Evolutionary conservation across 75 land plant species (phyloP).

Genomic region (Cupressus sempervirens): DNA sequence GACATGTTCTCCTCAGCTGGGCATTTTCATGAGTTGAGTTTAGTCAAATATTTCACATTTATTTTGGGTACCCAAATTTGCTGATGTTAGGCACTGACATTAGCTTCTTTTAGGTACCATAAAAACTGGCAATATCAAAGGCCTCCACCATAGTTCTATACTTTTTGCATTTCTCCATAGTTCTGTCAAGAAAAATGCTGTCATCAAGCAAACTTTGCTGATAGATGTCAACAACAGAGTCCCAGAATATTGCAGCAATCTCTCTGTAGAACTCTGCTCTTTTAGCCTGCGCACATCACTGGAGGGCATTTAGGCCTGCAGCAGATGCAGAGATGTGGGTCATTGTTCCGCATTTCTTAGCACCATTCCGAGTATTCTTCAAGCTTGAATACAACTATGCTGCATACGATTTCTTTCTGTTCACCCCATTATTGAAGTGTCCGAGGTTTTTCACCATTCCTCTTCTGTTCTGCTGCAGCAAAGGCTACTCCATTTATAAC

Average conservation of each 20-base stretch:
- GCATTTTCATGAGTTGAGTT: too few species aligned
- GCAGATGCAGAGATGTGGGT: not conserved
- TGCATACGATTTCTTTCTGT: not conserved
- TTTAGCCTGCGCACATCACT: not conserved
- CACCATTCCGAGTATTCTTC: conserved; percentile 7
- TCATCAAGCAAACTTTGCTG: too few species aligned
- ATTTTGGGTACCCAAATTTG: too few species aligned
- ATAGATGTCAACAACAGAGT: not conserved
- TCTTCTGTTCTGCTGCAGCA: not conserved
- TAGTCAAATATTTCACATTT: too few species aligned
- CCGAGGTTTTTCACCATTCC: not conserved
- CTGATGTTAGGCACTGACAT: too few species aligned
- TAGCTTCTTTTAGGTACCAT: too few species aligned
- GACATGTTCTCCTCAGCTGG: too few species aligned
- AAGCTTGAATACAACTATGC: not conserved
- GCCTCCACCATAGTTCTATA: too few species aligned
- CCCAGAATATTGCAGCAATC: conserved; percentile 3
- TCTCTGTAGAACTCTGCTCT: not conserved
- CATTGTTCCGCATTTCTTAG: not conserved
- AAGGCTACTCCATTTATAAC: not conserved
- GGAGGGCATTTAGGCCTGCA: not conserved
- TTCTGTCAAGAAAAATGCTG: too few species aligned
- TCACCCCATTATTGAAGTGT: not conserved
- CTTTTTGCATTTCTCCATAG: too few species aligned
- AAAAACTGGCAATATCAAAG: too few species aligned